Percentiles rank a stretch among this genome's conserved stretches.
These are phyloP conservation scores for Sugiyamaella chiloensis DNA, from an alignment of 805 yeast species.

Conservation along the genomic window DNA sequence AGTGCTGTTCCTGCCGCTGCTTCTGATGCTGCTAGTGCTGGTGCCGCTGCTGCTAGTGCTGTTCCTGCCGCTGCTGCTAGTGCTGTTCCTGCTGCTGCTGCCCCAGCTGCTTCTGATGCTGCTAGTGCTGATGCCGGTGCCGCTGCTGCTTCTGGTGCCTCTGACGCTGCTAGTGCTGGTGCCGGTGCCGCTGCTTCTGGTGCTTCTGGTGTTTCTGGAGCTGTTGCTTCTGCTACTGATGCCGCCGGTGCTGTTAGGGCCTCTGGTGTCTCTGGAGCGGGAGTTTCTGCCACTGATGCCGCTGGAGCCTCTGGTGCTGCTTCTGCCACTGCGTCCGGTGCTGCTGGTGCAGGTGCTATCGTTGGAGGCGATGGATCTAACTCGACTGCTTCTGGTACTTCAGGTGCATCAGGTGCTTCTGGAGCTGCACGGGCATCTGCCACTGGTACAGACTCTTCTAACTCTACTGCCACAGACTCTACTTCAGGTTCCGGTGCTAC, in stretches of 20 bases:
- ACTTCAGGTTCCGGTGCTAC: neutral
- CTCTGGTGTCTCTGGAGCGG: neutral
- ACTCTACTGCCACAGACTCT: neutral
- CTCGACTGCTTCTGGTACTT: neutral
- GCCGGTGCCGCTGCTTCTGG: neutral
- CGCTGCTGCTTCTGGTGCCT: neutral
- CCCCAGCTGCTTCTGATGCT: neutral
- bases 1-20: neutral
- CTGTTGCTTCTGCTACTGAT: neutral
- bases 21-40: neutral
- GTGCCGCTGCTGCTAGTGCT: neutral
- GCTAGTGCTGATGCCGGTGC: neutral
- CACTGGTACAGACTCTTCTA: neutral
- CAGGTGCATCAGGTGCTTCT: neutral
- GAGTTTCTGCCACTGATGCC: neutral
- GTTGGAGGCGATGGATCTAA: neutral
- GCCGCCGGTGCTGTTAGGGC: neutral
- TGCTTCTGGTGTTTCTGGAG: neutral
- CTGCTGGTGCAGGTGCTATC: neutral
- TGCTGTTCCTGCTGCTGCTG: neutral
- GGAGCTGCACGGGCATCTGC: neutral
- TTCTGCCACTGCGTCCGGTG: neutral
- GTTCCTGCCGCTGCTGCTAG: neutral
- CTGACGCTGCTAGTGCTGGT: neutral
- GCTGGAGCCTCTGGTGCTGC: neutral